Evolutionary conservation across 129 eudicot genomes (phyloP).

Genomic region (Deinandra increscens): DNA sequence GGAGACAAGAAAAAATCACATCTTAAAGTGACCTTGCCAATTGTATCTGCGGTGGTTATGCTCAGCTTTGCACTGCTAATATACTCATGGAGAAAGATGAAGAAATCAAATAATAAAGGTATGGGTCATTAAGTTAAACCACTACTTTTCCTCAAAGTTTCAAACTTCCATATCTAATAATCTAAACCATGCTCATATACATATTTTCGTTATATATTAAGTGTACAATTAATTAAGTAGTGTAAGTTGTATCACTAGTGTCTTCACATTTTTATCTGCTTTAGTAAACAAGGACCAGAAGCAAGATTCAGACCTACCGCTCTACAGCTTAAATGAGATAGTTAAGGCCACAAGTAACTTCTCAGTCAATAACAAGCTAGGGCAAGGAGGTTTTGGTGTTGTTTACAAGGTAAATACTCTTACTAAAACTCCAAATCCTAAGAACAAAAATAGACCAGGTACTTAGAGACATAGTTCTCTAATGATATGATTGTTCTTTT

Average conservation of each 20-base stretch:
- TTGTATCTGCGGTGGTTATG: background rate
- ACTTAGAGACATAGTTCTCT: background rate
- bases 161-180: background rate
- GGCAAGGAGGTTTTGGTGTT: slow-evolving; percentile 21
- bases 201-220: background rate
- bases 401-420: slow-evolving; percentile 7
- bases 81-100: background rate
- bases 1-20: background rate
- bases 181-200: background rate
- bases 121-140: background rate
- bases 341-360: slow-evolving; percentile 9
- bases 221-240: background rate
- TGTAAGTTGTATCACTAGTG: background rate
- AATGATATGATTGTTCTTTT: background rate
- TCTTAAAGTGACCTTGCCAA: background rate
- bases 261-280: background rate
- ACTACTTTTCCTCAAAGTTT: background rate
- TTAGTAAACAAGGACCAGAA: background rate
- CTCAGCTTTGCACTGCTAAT: background rate
- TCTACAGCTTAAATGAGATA: slow-evolving; percentile 7
- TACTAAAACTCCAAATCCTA: background rate
- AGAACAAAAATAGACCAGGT: background rate
- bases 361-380: slow-evolving; percentile 9
- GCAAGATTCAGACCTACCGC: slow-evolving; percentile 3
- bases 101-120: background rate